Base-by-base conservation (phyloP, 1,284 basidiomycete genomes). In the Trichosporon ovoides region DNA sequence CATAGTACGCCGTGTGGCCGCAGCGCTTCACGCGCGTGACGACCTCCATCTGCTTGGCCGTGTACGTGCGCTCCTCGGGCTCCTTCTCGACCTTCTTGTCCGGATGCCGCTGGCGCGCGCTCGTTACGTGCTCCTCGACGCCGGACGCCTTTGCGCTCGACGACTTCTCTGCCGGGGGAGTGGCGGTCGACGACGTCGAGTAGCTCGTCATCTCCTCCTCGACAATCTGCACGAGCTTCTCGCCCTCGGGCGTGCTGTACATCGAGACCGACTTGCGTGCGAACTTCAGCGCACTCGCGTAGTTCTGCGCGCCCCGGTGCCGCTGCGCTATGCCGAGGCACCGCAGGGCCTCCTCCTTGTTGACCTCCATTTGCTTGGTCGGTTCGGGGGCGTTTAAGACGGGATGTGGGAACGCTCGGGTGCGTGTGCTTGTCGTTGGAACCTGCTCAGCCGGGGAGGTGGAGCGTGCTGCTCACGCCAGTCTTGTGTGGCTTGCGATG, bases 311-410 rank as follows among this genome's bases (percentile, higher is more conserved):
- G 52, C 85, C 82, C 58, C 83, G 81, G 74, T 92, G 85, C 68
- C 83, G 84, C 72, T 86, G 85, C 12, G 91, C 87, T 61, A 94
- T 88, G 50, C 79, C 72, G 53, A 94, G 81, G 71, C 88, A 90
- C 68, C 88, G 85, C 57, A 87, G 76, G 28, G 90, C 90, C 76
- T 93, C 91, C 71, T 93, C 90, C 68, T 85, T 89, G 81, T 93
- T 92, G 76, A 87, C 87, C 74, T 91, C 89, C 89, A 91, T 91
- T n/a, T n/a, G n/a, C n/a, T n/a, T n/a, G n/a, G n/a, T n/a, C n/a
- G n/a, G n/a, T n/a, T n/a, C n/a, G n/a, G n/a, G n/a, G n/a, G n/a
- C n/a, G n/a, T n/a, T n/a, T n/a, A n/a, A n/a, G n/a, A n/a, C n/a
- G n/a, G n/a, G n/a, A n/a, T 31, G 28, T 31, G 28, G 28, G 28